Base-by-base conservation (phyloP, 768 basidiomycete genomes). In the Boletus subparvulus region DNA sequence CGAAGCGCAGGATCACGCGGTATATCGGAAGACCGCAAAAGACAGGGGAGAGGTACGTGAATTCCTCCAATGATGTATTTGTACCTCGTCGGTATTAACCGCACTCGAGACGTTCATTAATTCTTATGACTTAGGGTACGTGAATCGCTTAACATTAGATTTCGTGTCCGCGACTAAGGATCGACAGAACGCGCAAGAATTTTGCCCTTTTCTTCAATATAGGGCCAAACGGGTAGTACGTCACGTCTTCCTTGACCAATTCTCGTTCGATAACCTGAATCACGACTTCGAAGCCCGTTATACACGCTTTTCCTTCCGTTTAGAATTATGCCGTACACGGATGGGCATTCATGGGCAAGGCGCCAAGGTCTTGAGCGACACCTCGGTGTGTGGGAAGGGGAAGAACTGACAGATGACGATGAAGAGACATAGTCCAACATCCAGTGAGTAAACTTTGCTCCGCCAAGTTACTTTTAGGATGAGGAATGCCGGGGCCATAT, bases 191-290 rank as follows among this genome's bases (percentile, higher is more conserved):
- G 65, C 72, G 75, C 49, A 79, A 77, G 64, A 98, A 99, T 68
- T 73, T 98, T 11, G 73, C 80, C 59, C 69, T 92, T 19, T 97
- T 96, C 66, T 96, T 98, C 75, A 98, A 98, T 64, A 65, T 96
- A 32, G 90, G 89, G 11, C 76, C 77, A 19, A 77, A 80, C 11
- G 87, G 90, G 75, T 92, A 94, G 93, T 96, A 71, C 62, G 93
- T 85, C 50, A n/a, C 2, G 8, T 6, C 26, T 36, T 58, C 0
- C 33, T 49, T 24, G 49, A 33, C 9, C 21, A 28, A 40, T 41
- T 4, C 13, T 46, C 2, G 39, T 26, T 42, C 50, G n/a, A 36
- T 36, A 4, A n/a, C 37, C 36, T 21, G 30, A 49, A 47, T 56
- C 9, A 30, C 28, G 6, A 9, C 17, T 28, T 44, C 33, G 36